Evolutionary conservation across 1,139 yeast species (phyloP), one percentile per base, ranked within the genome.

Genomic region (Taphrina communis): DNA sequence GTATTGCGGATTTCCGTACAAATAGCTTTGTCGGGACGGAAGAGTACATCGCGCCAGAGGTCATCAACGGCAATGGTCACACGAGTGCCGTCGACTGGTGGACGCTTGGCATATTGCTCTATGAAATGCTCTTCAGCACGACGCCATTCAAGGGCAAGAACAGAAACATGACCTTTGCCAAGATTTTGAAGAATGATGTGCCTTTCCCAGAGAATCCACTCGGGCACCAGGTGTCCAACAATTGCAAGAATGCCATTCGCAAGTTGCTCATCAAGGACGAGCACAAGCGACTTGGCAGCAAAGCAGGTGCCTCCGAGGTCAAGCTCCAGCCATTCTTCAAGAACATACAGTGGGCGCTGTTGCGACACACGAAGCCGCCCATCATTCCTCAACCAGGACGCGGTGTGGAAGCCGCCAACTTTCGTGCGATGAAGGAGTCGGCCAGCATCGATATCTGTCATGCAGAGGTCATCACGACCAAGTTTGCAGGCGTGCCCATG

Each of bases 31-130:
- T 94, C 39, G 99, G 99, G 1, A 94, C 99, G 0, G 99, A 94
- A 76, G 99, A 94, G 77, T 94, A 94, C 77, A 92, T 94, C 75
- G 99, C 99, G 0, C 99, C 99, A 0, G 99, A 94, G 77, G 99
- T 94, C 9, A 94, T 94, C 70, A 82, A 96, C 75, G 98, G 99
- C 1, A 90, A 93, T 73, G 99, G 99, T 0, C 99, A 94, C 76
- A 94, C 98, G 0, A 89, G 94, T 35, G 97, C 98, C 0, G 99
- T 94, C 19, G 99, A 94, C 78, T 94, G 99, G 99, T 94, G 99
- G 99, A 94, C 99, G 0, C 81, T 94, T 72, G 99, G 99, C 1
- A 92, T 94, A 48, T 83, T 94, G 74, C 82, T 92, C 36, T 94
- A 86, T 77, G 99, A 94, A 76, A 94, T 94, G 99, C 81, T 94